phyloP scores from a whole-genome alignment of 2,329 filamentous ascomycete species.

The Trichoderma hamatum region DNA sequence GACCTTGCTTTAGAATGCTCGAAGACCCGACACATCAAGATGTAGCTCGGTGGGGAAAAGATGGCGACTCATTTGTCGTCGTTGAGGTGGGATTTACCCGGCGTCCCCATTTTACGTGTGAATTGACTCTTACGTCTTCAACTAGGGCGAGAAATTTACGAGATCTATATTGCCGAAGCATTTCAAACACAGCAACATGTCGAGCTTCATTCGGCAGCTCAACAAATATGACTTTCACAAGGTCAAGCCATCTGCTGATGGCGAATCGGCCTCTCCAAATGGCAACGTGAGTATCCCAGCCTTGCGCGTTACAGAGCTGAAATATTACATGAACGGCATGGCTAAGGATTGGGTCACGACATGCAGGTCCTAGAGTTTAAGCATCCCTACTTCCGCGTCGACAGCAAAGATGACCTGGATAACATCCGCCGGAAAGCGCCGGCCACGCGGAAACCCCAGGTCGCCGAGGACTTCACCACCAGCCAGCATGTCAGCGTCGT shows the following conservation, averaged over 20 bases:
- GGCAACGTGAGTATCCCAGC: constrained; percentile 42
- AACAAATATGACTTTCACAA: constrained; percentile 99
- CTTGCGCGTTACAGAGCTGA: not conserved
- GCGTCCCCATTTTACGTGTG: constrained; percentile 11
- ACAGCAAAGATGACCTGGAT: constrained; percentile 94
- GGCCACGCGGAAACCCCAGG: constrained; percentile 75
- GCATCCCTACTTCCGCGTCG: constrained; percentile 92
- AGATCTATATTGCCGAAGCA: constrained; percentile 96
- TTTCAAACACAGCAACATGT: constrained; percentile 99
- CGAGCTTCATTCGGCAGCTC: constrained; percentile 90
- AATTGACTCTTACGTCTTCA: constrained; percentile 11
- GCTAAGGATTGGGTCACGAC: not conserved
- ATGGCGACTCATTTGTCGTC: constrained; percentile 95
- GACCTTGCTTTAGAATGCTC: constrained; percentile 64
- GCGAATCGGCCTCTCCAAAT: constrained; percentile 39
- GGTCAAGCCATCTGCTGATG: constrained; percentile 63
- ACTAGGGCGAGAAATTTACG: constrained; percentile 95
- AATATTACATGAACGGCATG: constrained; percentile 6
- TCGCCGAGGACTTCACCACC: constrained; percentile 72
- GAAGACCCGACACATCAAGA: constrained; percentile 91
- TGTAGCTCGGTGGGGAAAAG: constrained; percentile 93
- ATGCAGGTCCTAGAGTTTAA: constrained; percentile 76
- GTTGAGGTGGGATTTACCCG: constrained; percentile 71
- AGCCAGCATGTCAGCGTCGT: constrained; percentile 88
- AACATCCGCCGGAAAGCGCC: constrained; percentile 96